Percentiles rank a stretch among this genome's conserved stretches.
These are phyloP conservation scores for Stenogyne calaminthoides DNA, from an alignment of 305 asterid species.

Conservation along the genomic window DNA sequence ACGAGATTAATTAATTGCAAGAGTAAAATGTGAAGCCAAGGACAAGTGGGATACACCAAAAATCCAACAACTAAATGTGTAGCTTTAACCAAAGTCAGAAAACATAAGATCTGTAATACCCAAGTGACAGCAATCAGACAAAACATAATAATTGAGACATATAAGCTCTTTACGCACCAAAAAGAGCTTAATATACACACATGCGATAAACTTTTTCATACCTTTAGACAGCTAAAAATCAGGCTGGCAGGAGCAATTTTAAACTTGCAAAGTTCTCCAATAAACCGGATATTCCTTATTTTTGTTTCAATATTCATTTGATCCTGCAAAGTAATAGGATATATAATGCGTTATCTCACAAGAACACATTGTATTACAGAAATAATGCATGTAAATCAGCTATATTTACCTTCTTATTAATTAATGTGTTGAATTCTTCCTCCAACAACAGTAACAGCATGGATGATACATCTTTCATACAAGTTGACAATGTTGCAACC, in stretches of 20 bases:
- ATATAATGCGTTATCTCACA: conserved; percentile 25
- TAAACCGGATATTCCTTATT: conserved; percentile 91
- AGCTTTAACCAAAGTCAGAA: neutral
- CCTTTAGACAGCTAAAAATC: conserved; percentile 94
- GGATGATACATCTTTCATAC: conserved; percentile 93
- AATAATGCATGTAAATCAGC: conserved; percentile 21
- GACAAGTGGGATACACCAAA: conserved; percentile 12
- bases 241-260: conserved; percentile 89
- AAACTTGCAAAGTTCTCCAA: conserved; percentile 99
- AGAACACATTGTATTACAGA: conserved; percentile 21
- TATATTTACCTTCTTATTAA: conserved; percentile 81
- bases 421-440: conserved; percentile 91
- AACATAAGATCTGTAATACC: neutral
- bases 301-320: conserved; percentile 99
- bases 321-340: conserved; percentile 63
- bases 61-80: conserved; percentile 1
- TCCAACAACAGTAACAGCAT: conserved; percentile 94
- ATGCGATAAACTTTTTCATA: conserved; percentile 30
- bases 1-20: conserved; percentile 5
- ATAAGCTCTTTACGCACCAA: conserved; percentile 10
- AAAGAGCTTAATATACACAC: neutral
- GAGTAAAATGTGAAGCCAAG: conserved; percentile 12
- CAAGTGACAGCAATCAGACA: conserved; percentile 16
- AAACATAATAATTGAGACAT: conserved; percentile 17
- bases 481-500: conserved; percentile 94